These are phyloP conservation scores for Speleostelium caveatum DNA, from an alignment of 78 protist species.

Conservation along the genomic window DNA sequence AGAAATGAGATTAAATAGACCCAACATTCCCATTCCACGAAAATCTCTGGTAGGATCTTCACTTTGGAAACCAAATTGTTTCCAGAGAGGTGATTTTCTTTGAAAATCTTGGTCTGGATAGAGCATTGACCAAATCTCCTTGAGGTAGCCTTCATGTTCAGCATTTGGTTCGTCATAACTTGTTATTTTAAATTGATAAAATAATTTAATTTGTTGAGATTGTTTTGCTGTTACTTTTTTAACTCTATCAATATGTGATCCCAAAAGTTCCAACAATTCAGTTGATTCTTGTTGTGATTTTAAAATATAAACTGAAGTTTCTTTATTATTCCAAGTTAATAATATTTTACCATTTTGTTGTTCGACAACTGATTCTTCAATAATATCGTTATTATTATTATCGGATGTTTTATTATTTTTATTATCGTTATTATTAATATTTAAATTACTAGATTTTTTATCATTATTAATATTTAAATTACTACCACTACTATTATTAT, in stretches of 20 bases:
- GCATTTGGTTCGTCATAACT: slow-evolving; percentile 11
- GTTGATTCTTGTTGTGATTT: slow-evolving; percentile 50
- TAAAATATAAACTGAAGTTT: slow-evolving; percentile 55
- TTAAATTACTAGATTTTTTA: background rate
- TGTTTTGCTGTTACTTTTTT: slow-evolving; percentile 60
- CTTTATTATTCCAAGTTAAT: slow-evolving; percentile 68
- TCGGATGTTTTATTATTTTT: background rate
- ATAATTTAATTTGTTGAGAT: slow-evolving; percentile 47
- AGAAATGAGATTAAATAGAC: slow-evolving; percentile 36
- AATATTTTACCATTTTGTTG: slow-evolving; percentile 28
- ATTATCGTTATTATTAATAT: background rate
- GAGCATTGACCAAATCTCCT: slow-evolving; percentile 19
- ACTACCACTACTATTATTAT: too few relatives aligned
- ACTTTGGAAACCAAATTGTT: slow-evolving; percentile 58
- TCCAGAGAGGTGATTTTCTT: slow-evolving; percentile 37
- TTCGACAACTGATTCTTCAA: background rate
- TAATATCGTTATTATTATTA: background rate
- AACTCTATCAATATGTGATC: slow-evolving; percentile 71
- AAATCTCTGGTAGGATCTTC: slow-evolving; percentile 67
- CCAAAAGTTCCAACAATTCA: slow-evolving; percentile 52
- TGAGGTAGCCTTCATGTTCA: slow-evolving; percentile 31
- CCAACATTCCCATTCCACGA: slow-evolving; percentile 76
- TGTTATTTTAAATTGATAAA: slow-evolving; percentile 21
- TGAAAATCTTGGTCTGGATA: slow-evolving; percentile 27
- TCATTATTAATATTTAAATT: background rate